Conservation (phyloP, 345 rosid species). For the Salix exigua region DNA sequence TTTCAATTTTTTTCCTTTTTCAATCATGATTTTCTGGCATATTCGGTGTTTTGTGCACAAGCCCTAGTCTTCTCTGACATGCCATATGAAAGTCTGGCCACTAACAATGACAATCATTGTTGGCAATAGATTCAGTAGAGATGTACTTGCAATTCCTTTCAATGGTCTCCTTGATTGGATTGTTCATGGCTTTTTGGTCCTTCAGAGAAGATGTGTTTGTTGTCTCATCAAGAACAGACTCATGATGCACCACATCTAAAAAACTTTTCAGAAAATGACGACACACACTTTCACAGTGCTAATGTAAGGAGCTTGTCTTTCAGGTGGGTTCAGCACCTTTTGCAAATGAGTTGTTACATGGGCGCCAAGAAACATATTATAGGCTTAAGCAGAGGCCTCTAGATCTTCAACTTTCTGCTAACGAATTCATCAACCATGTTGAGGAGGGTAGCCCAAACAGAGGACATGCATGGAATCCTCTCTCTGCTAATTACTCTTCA, state of each 20-base stretch:
- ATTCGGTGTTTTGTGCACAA: neutral
- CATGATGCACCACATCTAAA: neutral
- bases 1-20: neutral
- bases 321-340: slow-evolving; percentile 22
- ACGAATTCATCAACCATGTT: slow-evolving; percentile 20
- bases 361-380: neutral
- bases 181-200: neutral
- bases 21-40: neutral
- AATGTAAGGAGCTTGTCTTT: slow-evolving; percentile 14
- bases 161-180: neutral
- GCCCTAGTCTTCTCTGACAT: neutral
- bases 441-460: slow-evolving; percentile 17
- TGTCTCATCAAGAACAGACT: neutral
- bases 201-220: neutral
- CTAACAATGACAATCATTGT: neutral
- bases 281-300: neutral
- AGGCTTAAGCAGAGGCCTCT: slow-evolving; percentile 23
- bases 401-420: slow-evolving; percentile 33
- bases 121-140: neutral
- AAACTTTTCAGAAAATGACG: neutral
- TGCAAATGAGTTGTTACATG: slow-evolving; percentile 9
- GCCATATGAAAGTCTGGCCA: neutral
- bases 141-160: neutral
- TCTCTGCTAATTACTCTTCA: neutral
- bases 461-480: slow-evolving; percentile 7